Conservation (phyloP, 2,329 filamentous ascomycete genomes). For the Diaporthe nobilis region DNA sequence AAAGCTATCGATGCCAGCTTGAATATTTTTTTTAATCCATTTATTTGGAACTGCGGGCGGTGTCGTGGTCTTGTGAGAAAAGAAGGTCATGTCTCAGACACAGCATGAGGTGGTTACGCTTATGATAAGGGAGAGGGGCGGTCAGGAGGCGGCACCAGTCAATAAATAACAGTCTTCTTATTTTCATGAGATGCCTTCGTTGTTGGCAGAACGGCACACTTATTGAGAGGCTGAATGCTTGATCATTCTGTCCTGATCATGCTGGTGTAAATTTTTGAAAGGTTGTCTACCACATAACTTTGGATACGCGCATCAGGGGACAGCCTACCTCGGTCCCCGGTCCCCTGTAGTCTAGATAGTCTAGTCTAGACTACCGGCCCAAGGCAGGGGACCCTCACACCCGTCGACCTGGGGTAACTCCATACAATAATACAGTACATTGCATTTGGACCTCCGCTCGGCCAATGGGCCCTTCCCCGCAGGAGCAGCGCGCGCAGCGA, state of each 20-base stretch:
- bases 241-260: background rate
- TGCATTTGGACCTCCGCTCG: background rate
- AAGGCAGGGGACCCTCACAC: background rate
- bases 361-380: background rate
- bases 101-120: background rate
- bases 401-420: background rate
- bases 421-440: background rate
- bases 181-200: background rate
- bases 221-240: background rate
- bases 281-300: background rate
- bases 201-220: background rate
- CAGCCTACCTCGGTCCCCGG: background rate
- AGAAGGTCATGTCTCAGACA: slow-evolving; percentile 12
- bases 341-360: too few relatives aligned
- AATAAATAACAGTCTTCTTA: background rate
- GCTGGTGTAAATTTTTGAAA: background rate
- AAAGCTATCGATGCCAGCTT: background rate
- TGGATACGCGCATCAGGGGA: background rate
- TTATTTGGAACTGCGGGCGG: background rate
- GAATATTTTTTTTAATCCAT: background rate
- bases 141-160: background rate
- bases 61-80: background rate
- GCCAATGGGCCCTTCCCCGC: slow-evolving; percentile 16
- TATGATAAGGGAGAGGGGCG: background rate
- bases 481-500: background rate